A percentile compares a stretch with the other conserved stretches of the same genome.
Conservation (phyloP, 768 basidiomycete species). For the Boletus rufocinnamomeus region DNA sequence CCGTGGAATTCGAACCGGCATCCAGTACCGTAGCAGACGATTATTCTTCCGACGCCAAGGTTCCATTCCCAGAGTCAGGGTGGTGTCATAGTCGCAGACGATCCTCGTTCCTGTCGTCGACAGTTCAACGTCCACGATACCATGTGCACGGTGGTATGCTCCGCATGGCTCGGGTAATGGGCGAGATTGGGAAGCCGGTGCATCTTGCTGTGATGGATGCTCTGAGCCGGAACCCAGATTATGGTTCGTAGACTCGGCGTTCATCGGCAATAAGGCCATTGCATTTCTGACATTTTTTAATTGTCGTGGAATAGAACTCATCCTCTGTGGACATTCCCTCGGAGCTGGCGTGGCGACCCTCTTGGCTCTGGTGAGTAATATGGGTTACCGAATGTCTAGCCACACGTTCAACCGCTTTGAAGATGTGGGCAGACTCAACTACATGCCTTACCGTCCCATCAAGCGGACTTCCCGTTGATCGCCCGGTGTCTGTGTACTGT, state of each 20-base stretch:
- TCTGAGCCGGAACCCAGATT: constrained; percentile 65
- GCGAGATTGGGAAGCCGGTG: constrained; percentile 71
- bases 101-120: constrained; percentile 26
- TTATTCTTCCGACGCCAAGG: constrained; percentile 35
- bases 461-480: constrained; percentile 67
- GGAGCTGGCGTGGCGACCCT: constrained; percentile 81
- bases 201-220: constrained; percentile 74
- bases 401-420: background rate
- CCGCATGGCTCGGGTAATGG: constrained; percentile 79
- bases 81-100: constrained; percentile 27
- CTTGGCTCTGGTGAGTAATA: constrained; percentile 61
- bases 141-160: constrained; percentile 82
- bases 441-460: constrained; percentile 69
- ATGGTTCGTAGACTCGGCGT: constrained; percentile 50
- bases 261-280: background rate
- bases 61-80: constrained; percentile 37
- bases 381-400: background rate
- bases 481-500: constrained; percentile 72
- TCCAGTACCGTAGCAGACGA: constrained; percentile 34
- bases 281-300: constrained; percentile 2
- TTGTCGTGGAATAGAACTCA: constrained; percentile 49
- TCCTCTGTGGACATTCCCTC: constrained; percentile 81
- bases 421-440: constrained; percentile 87
- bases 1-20: constrained; percentile 64
- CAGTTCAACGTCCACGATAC: constrained; percentile 40